These are phyloP conservation scores for Beauveria medogensis DNA, from an alignment of 2,329 filamentous ascomycete species.

Conservation along the genomic window DNA sequence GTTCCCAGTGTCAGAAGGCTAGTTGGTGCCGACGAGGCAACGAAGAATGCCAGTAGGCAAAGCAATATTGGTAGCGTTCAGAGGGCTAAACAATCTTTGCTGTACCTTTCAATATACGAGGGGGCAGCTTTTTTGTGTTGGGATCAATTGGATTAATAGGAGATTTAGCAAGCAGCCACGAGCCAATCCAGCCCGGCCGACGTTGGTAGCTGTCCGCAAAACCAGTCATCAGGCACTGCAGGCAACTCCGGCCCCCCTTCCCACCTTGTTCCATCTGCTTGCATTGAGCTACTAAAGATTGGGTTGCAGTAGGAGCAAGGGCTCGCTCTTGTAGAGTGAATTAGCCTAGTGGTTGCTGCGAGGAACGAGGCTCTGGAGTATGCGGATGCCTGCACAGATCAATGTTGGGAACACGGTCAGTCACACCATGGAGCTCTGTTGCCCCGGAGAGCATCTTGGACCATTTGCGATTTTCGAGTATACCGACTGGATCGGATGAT, in stretches of 20 bases:
- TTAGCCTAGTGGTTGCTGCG: neutral
- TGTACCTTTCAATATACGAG: neutral
- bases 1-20: neutral
- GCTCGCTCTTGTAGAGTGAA: neutral
- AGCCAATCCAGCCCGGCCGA: neutral
- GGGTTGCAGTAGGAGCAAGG: neutral
- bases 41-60: neutral
- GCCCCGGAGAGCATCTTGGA: neutral
- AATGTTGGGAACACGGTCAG: no score
- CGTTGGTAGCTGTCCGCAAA: neutral
- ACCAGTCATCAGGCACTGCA: neutral
- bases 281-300: neutral
- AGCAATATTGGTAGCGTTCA: neutral
- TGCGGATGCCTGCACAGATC: neutral
- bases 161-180: neutral
- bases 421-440: neutral
- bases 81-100: neutral
- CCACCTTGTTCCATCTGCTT: neutral
- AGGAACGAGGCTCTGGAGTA: neutral
- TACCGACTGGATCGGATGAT: no score
- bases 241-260: neutral
- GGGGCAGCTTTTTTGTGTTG: neutral
- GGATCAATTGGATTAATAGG: neutral
- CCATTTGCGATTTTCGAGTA: no score
- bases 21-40: neutral